Evolutionary conservation across 305 asterid species (phyloP).

Genomic region (Fraxinus dipetala): DNA sequence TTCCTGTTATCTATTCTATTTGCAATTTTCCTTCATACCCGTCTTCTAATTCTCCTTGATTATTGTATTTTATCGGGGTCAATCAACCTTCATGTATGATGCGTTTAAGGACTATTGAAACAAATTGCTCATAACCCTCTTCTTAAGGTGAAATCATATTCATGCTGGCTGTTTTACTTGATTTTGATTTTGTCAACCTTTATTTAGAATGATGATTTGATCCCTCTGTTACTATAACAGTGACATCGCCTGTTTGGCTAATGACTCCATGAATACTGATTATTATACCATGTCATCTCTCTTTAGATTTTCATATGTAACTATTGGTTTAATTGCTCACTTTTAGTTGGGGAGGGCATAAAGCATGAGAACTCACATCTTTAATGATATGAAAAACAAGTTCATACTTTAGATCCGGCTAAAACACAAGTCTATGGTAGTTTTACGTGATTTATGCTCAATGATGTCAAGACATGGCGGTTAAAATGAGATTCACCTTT

Average conservation of each 20-base stretch:
- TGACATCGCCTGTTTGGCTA: background rate
- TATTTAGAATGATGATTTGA: background rate
- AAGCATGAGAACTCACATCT: background rate
- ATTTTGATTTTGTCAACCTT: background rate
- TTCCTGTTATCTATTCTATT: background rate
- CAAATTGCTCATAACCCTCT: background rate
- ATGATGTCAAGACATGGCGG: slow-evolving; percentile 2
- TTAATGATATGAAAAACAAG: slow-evolving; percentile 11
- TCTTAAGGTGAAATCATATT: background rate
- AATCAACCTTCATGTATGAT: background rate
- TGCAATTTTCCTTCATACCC: background rate
- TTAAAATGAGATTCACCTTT: slow-evolving; percentile 8
- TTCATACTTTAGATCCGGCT: slow-evolving; percentile 1
- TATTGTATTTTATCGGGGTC: background rate
- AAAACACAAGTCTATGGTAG: slow-evolving; percentile 3
- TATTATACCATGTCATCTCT: background rate
- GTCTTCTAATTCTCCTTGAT: background rate
- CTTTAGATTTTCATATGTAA: background rate
- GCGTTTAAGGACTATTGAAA: background rate
- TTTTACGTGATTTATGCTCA: slow-evolving; percentile 1
- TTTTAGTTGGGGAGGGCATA: slow-evolving; percentile 6
- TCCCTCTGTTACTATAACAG: background rate
- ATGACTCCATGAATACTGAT: background rate
- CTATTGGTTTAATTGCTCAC: background rate
- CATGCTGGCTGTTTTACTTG: background rate